Evolutionary conservation across 2,329 filamentous ascomycete genomes (phyloP), one percentile per base, ranked within the genome.

Genomic region (Zymoseptoria crescenta): DNA sequence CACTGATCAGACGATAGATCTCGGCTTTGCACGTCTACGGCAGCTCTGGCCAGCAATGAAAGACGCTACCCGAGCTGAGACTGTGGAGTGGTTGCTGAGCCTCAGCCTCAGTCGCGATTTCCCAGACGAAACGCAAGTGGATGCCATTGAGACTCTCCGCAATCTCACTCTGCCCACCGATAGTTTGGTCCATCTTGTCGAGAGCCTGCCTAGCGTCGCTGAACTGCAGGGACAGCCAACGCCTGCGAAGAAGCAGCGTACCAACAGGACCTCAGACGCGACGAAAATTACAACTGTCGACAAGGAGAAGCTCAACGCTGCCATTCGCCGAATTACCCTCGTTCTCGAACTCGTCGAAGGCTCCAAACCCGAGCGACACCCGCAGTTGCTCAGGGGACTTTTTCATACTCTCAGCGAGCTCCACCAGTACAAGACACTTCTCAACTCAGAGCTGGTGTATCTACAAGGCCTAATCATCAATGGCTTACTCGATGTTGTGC

Each of bases 371-470:
- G 86, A 85, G 58, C 81, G 84, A 29, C 88, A 96, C 70, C 84
- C 89, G 0, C 84, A 89, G 68, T 79, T 99, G 48, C 80, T 96
- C 5, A 85, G 86, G 60, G 85, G 84, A 28, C 79, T 99, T 3
- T 99, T 97, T 76, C 86, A 87, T 58, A 83, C 89, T 0, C 82
- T 99, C n/a, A 87, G 87, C 4, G 89, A 96, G 69, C 81, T 99
- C 24, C 91, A 96, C 67, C 87, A 91, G 61, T 88, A 94, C 72
- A 88, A 89, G 71, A 83, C 85, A 27, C 84, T 93, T 59, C 85
- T 92, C 27, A 87, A 89, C 49, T 93, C 91, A 0, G 92, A 95
- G 70, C 82, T 96, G 62, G 90, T 91, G 16, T 97, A 97, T 75
- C 79, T 97, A 49, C 88, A 97, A 72, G 90, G 88, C 64, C 77